Evolutionary conservation across 1,284 basidiomycete genomes (phyloP).

Genomic region (Apiotrichum montevideense): DNA sequence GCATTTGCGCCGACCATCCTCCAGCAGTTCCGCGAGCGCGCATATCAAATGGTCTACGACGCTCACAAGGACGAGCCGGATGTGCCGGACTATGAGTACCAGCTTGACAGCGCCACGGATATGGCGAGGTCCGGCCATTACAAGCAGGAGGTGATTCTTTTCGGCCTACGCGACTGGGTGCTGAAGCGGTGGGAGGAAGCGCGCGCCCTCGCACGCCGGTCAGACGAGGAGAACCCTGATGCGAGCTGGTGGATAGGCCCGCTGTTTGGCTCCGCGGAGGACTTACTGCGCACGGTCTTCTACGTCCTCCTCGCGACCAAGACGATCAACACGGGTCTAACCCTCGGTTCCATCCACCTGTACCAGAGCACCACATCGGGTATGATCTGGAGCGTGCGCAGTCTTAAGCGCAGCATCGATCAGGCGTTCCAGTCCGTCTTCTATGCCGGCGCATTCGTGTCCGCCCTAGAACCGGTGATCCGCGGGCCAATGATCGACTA

Average conservation of each 20-base stretch:
- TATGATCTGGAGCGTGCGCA: neutral
- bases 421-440: conserved; percentile 62
- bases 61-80: neutral
- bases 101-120: neutral
- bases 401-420: conserved; percentile 19
- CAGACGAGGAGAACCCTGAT: neutral
- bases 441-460: conserved; percentile 41
- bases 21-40: neutral
- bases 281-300: neutral
- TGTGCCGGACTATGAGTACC: neutral
- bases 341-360: conserved; percentile 67
- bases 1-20: conserved; percentile 2
- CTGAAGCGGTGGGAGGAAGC: conserved; percentile 59
- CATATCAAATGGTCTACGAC: neutral
- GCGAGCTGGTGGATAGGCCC: conserved; percentile 1
- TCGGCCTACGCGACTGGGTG: conserved; percentile 74
- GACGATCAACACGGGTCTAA: conserved; percentile 55
- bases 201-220: neutral
- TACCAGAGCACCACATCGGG: conserved; percentile 62
- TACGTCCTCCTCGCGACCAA: conserved; percentile 62
- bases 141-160: conserved; percentile 62
- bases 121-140: neutral
- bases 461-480: neutral
- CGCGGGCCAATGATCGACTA: conserved; percentile 19
- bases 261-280: neutral